Conservation (phyloP, 2,329 filamentous ascomycete genomes). For the Bipolaris victoriae region DNA sequence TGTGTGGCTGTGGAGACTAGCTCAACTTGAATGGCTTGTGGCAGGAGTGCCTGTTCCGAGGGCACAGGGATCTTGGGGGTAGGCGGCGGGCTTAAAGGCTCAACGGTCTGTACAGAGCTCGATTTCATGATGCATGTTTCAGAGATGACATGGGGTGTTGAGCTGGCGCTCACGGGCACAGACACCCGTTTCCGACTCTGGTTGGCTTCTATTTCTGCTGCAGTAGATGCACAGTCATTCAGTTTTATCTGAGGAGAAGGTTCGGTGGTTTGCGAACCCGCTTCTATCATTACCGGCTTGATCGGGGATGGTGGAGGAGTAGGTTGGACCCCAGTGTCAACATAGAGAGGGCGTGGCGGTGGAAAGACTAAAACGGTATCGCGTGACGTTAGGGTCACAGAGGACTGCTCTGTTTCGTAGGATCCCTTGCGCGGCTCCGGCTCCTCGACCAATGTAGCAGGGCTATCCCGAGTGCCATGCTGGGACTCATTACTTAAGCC, state of each 20-base stretch:
- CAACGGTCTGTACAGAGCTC: slow-evolving; percentile 66
- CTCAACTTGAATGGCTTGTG: slow-evolving; percentile 43
- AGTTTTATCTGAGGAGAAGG: slow-evolving; percentile 28
- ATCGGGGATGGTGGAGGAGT: slow-evolving; percentile 80
- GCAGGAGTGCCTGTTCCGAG: slow-evolving; percentile 50
- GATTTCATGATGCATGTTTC: slow-evolving; percentile 63
- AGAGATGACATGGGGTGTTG: slow-evolving; percentile 21
- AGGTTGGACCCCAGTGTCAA: slow-evolving; percentile 79
- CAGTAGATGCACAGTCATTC: slow-evolving; percentile 25
- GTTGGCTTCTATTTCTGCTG: slow-evolving; percentile 69
- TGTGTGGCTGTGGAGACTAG: slow-evolving; percentile 68
- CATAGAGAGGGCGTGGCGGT: slow-evolving; percentile 61
- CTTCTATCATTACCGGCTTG: slow-evolving; percentile 34
- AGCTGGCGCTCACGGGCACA: slow-evolving; percentile 36
- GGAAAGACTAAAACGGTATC: slow-evolving; percentile 42
- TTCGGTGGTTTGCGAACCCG: slow-evolving; percentile 31
- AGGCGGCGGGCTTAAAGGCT: slow-evolving; percentile 68
- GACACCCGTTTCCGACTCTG: slow-evolving; percentile 72
- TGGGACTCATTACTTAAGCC: slow-evolving; percentile 47
- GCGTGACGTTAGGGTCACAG: slow-evolving; percentile 32
- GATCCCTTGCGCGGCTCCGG: slow-evolving; percentile 31
- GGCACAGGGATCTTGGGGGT: slow-evolving; percentile 62
- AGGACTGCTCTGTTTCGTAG: slow-evolving; percentile 30
- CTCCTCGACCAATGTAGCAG: slow-evolving; percentile 27
- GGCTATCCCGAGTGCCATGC: slow-evolving; percentile 30